Conservation (phyloP, 2,329 filamentous ascomycete genomes). For the Parastagonospora nodorum region DNA sequence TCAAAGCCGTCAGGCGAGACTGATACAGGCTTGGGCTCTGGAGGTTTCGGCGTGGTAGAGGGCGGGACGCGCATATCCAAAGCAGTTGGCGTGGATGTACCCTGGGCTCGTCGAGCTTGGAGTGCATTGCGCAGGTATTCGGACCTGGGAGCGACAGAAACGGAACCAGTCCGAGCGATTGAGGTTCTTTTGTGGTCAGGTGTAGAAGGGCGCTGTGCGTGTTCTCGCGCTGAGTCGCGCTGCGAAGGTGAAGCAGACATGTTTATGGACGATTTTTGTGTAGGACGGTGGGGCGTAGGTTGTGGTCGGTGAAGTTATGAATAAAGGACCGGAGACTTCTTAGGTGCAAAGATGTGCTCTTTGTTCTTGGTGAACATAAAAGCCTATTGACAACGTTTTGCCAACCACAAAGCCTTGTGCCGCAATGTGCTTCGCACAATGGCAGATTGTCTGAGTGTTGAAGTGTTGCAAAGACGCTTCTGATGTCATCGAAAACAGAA, state of each 20-base stretch:
- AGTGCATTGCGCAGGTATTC: conserved; percentile 42
- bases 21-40: conserved; percentile 7
- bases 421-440: conserved; percentile 5
- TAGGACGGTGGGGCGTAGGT: background rate
- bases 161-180: conserved; percentile 17
- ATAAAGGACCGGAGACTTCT: background rate
- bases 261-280: conserved; percentile 1
- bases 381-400: conserved; percentile 7
- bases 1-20: conserved; percentile 24
- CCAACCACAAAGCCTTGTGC: conserved; percentile 3
- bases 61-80: conserved; percentile 9
- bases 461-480: background rate
- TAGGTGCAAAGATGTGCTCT: background rate
- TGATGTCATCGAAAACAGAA: no score
- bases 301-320: conserved; percentile 1
- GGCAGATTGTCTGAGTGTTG: background rate
- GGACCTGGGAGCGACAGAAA: conserved; percentile 36
- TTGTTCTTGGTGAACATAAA: conserved; percentile 7
- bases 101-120: conserved; percentile 35
- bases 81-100: conserved; percentile 18
- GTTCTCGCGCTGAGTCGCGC: conserved; percentile 19
- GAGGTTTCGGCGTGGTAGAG: conserved; percentile 4
- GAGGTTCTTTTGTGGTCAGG: conserved; percentile 17
- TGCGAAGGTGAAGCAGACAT: conserved; percentile 33
- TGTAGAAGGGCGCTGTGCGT: conserved; percentile 20